Percentiles rank a stretch among this genome's conserved stretches.
These are phyloP conservation scores for Castanea sativa DNA, from an alignment of 306 rosid genomes.

Conservation along the genomic window DNA sequence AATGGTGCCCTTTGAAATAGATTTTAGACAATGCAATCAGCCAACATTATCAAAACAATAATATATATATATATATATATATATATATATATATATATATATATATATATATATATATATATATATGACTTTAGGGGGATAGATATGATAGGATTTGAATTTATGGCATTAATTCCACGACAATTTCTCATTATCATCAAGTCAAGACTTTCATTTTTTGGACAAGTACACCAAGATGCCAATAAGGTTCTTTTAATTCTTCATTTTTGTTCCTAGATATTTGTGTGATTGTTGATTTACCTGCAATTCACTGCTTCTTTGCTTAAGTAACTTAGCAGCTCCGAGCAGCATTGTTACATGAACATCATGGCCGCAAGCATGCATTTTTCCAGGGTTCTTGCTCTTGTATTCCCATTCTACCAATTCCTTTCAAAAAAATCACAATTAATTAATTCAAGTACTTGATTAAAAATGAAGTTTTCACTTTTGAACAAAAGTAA, in stretches of 20 bases:
- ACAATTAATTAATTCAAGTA: background rate
- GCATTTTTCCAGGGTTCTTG: slow-evolving; percentile 56
- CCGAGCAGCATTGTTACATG: slow-evolving; percentile 66
- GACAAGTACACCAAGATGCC: no score
- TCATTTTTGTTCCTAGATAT: background rate
- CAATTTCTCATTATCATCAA: no score
- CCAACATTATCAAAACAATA: background rate
- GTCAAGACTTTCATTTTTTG: no score
- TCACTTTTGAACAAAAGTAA: background rate
- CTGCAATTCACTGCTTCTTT: slow-evolving; percentile 36
- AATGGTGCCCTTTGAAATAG: slow-evolving; percentile 46
- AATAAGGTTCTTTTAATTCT: background rate
- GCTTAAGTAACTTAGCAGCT: slow-evolving; percentile 60
- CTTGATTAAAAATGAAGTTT: background rate
- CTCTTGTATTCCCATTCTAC: slow-evolving; percentile 69
- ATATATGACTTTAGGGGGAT: no score
- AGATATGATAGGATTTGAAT: no score
- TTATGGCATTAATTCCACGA: no score
- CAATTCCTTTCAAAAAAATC: slow-evolving; percentile 43
- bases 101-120: background rate
- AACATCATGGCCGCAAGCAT: slow-evolving; percentile 65
- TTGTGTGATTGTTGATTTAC: slow-evolving; percentile 9
- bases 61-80: background rate
- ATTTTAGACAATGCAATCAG: background rate
- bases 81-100: background rate